These are phyloP conservation scores for Hippophae tibetana DNA, from an alignment of 306 rosid genomes.

Conservation along the genomic window DNA sequence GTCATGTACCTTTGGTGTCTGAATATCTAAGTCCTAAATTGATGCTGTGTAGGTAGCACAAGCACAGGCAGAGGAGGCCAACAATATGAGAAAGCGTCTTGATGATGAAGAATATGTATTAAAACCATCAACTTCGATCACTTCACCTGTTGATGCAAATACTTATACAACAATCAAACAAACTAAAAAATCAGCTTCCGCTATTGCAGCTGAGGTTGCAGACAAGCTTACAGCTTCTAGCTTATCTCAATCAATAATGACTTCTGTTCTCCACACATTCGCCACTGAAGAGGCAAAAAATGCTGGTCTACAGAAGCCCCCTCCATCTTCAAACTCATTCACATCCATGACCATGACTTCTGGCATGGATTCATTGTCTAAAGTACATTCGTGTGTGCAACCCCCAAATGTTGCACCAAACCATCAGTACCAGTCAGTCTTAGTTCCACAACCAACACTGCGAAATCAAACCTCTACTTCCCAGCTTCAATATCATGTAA, in stretches of 20 bases:
- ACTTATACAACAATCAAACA: slow-evolving; percentile 31
- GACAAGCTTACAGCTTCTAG: slow-evolving; percentile 91
- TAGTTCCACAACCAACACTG: slow-evolving; percentile 40
- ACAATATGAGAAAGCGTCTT: slow-evolving; percentile 57
- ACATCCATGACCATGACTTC: slow-evolving; percentile 18
- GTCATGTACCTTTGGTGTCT: not conserved
- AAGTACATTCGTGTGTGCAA: slow-evolving; percentile 41
- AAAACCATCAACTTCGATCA: slow-evolving; percentile 31
- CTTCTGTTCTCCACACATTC: slow-evolving; percentile 78
- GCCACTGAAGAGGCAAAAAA: slow-evolving; percentile 90
- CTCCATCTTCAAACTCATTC: slow-evolving; percentile 19
- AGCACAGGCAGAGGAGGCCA: slow-evolving; percentile 82
- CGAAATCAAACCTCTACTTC: slow-evolving; percentile 44
- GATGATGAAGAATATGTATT: slow-evolving; percentile 49
- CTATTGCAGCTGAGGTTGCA: slow-evolving; percentile 87
- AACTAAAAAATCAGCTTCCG: slow-evolving; percentile 63
- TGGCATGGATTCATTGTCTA: slow-evolving; percentile 30
- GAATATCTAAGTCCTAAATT: not conserved
- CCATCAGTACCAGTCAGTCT: slow-evolving; percentile 60
- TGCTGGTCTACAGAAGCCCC: slow-evolving; percentile 36
- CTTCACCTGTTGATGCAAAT: slow-evolving; percentile 28
- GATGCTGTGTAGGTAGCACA: slow-evolving; percentile 57
- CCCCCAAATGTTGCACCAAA: slow-evolving; percentile 35
- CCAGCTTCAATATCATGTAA: slow-evolving; percentile 62
- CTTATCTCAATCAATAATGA: slow-evolving; percentile 84